Conservation (phyloP, 371 early-diverging fungal genomes). For the Syncephalastrum racemosum region DNA sequence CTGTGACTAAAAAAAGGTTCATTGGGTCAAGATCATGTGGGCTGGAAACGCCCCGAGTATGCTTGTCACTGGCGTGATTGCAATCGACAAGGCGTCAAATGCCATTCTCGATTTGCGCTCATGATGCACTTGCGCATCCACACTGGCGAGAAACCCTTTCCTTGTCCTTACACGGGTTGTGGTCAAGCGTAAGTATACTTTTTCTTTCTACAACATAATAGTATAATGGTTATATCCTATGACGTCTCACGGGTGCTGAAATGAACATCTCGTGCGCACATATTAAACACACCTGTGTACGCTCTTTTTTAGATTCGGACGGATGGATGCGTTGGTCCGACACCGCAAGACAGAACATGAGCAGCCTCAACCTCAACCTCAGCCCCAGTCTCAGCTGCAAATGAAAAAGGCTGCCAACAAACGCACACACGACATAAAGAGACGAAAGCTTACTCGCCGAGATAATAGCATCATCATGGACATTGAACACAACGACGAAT, state of each 20-base stretch:
- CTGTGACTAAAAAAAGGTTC: too few species aligned
- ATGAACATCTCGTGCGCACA: too few species aligned
- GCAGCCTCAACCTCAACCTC: neutral
- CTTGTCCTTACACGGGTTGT: constrained; percentile 46
- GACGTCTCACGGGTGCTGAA: too few species aligned
- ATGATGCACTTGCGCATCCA: constrained; percentile 70
- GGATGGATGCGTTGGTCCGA: constrained; percentile 44
- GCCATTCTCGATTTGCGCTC: constrained; percentile 64
- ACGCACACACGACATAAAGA: constrained; percentile 3
- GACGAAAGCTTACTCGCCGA: constrained; percentile 3
- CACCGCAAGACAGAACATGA: constrained; percentile 35
- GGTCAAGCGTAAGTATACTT: constrained; percentile 44
- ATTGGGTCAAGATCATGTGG: constrained; percentile 53
- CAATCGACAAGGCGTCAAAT: constrained; percentile 56
- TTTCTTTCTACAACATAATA: neutral
- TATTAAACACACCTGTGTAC: too few species aligned
- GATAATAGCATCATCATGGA: neutral
- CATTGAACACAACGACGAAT: neutral
- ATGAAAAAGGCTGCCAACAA: constrained; percentile 17
- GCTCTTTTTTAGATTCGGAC: constrained; percentile 32
- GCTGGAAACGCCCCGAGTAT: constrained; percentile 64
- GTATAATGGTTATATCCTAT: neutral
- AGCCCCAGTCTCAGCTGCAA: constrained; percentile 1
- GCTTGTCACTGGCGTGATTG: constrained; percentile 66
- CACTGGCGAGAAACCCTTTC: constrained; percentile 70